Conservation (phyloP, 2,329 filamentous ascomycete genomes). For the Trichoderma guizhouense region DNA sequence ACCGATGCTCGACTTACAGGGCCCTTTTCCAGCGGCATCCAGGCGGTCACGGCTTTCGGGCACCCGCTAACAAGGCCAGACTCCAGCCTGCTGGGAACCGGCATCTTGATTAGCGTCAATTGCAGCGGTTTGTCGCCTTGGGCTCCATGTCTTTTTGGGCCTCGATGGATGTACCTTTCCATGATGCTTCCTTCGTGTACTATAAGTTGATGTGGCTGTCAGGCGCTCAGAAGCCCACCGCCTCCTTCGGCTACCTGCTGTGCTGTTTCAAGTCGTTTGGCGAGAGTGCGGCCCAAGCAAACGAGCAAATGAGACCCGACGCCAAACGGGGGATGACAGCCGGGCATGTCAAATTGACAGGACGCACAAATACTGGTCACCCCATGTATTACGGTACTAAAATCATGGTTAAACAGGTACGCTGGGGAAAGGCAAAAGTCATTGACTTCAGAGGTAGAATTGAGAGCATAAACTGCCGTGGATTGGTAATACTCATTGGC, state of each 20-base stretch:
- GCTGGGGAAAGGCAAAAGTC: background rate
- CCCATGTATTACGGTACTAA: background rate
- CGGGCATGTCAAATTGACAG: slow-evolving; percentile 1
- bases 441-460: background rate
- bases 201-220: background rate
- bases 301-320: background rate
- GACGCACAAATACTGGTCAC: background rate
- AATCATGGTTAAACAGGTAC: background rate
- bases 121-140: background rate
- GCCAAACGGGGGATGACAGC: background rate
- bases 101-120: background rate
- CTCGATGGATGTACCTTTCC: background rate
- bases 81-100: background rate
- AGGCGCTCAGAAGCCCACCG: background rate
- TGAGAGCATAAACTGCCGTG: background rate
- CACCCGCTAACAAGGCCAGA: background rate
- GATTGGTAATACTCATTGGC: background rate
- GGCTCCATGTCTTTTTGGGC: background rate
- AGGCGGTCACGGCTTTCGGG: slow-evolving; percentile 1
- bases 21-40: background rate
- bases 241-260: slow-evolving; percentile 2
- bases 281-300: background rate
- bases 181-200: background rate
- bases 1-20: background rate
- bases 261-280: background rate